Percentiles rank a stretch among this genome's conserved stretches.
phyloP scores from a whole-genome alignment of 176 grass and related monocot genomes.

The Rhynchospora tenuis region DNA sequence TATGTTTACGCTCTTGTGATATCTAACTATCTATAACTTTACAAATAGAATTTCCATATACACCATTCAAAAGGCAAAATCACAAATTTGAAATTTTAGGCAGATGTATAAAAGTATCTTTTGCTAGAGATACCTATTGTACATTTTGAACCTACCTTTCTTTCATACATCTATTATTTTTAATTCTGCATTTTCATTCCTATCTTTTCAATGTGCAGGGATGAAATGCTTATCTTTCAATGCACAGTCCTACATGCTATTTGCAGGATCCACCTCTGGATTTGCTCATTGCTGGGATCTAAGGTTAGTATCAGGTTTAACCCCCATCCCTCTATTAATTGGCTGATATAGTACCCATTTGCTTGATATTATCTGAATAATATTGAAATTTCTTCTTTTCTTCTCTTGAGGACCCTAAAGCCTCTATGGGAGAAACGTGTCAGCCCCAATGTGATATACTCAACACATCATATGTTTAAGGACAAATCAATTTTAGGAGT shows the following conservation, averaged over 20 bases:
- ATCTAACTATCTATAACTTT: neutral
- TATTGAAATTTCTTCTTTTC: conserved; percentile 8
- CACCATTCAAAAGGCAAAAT: neutral
- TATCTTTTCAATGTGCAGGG: conserved; percentile 34
- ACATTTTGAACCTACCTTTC: neutral
- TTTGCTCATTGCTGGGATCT: conserved; percentile 97
- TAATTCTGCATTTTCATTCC: neutral
- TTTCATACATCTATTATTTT: neutral
- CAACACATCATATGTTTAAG: conserved; percentile 45
- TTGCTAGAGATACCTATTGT: neutral
- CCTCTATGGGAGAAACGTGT: conserved; percentile 81
- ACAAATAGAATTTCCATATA: neutral
- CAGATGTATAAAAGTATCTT: conserved; percentile 18
- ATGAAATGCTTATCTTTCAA: conserved; percentile 64
- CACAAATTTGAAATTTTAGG: neutral
- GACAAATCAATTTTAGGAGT: conserved; percentile 46
- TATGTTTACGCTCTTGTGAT: neutral
- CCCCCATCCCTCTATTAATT: neutral
- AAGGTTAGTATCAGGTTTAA: conserved; percentile 37
- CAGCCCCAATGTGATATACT: conserved; percentile 91
- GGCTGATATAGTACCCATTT: neutral
- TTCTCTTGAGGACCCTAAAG: conserved; percentile 52
- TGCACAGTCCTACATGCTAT: conserved; percentile 45
- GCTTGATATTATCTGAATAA: conserved; percentile 3
- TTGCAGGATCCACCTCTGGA: conserved; percentile 77